Conservation (phyloP, 73 alveolate genomes). For the Blepharisma stoltei region DNA sequence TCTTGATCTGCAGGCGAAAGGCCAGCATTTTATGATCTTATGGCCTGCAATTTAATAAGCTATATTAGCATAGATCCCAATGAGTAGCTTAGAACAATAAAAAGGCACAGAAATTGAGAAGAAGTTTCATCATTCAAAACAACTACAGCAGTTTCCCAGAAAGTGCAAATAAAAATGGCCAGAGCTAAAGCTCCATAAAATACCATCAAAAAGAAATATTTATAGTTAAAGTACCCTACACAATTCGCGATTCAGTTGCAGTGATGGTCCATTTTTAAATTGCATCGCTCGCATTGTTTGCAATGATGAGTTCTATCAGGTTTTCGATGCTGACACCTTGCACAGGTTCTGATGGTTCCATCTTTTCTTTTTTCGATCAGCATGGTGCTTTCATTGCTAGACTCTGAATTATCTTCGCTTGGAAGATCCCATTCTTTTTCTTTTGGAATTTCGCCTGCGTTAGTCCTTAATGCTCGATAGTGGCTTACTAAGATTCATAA, state of each 20-base stretch:
- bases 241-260: slow-evolving; percentile 87
- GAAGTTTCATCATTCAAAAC: neutral
- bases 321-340: slow-evolving; percentile 54
- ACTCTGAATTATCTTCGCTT: slow-evolving; percentile 15
- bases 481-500: neutral
- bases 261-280: slow-evolving; percentile 84
- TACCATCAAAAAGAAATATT: slow-evolving; percentile 15
- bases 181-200: slow-evolving; percentile 28
- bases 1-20: too few species aligned
- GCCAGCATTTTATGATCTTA: too few species aligned
- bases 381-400: neutral
- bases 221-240: slow-evolving; percentile 70
- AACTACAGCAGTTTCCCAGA: slow-evolving; percentile 39
- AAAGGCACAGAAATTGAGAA: slow-evolving; percentile 1
- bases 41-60: too few species aligned
- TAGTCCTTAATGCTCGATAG: slow-evolving; percentile 30
- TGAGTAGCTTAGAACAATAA: slow-evolving; percentile 29
- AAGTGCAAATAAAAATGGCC: slow-evolving; percentile 17
- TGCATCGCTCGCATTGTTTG: slow-evolving; percentile 67
- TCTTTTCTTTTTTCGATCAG: slow-evolving; percentile 40
- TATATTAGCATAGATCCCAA: slow-evolving; percentile 34
- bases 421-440: slow-evolving; percentile 48
- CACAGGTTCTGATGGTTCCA: slow-evolving; percentile 49
- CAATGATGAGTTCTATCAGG: slow-evolving; percentile 87
- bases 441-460: slow-evolving; percentile 49